Conservation (phyloP, 2,329 filamentous ascomycete species). For the Paecilomyces sp. region DNA sequence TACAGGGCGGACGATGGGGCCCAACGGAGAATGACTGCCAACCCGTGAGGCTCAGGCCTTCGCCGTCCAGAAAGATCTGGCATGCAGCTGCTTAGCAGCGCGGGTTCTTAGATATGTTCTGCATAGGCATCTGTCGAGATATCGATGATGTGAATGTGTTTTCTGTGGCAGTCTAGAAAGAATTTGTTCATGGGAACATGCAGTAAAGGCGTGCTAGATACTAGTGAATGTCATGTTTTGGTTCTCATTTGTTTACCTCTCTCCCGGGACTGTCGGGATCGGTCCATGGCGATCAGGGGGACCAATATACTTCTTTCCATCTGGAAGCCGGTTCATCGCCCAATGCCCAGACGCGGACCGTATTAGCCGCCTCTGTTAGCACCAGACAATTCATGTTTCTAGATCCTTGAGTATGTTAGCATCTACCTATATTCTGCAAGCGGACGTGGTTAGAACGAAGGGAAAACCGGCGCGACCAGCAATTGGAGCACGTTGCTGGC, state of each 20-base stretch:
- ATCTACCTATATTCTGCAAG: background rate
- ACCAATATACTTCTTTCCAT: too few relatives aligned
- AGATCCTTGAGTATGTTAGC: background rate
- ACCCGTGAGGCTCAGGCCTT: background rate
- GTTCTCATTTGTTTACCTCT: too few relatives aligned
- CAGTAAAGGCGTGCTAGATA: too few relatives aligned
- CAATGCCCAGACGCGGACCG: background rate
- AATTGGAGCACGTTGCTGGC: conserved; percentile 6
- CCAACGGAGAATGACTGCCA: background rate
- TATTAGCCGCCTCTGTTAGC: background rate
- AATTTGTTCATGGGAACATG: too few relatives aligned
- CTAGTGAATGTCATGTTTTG: too few relatives aligned
- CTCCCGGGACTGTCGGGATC: too few relatives aligned
- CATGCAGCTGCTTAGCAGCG: background rate
- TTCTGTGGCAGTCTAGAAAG: too few relatives aligned
- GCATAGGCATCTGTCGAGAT: background rate
- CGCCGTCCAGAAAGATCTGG: background rate
- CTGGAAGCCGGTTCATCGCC: background rate
- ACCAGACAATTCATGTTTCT: background rate
- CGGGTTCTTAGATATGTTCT: background rate
- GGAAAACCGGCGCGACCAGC: background rate
- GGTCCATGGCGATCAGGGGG: too few relatives aligned
- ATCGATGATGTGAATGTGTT: too few relatives aligned
- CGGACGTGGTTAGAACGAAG: background rate
- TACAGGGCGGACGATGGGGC: background rate